Base-by-base conservation (phyloP, 106 monocot genomes). In the Dioscorea alata region DNA sequence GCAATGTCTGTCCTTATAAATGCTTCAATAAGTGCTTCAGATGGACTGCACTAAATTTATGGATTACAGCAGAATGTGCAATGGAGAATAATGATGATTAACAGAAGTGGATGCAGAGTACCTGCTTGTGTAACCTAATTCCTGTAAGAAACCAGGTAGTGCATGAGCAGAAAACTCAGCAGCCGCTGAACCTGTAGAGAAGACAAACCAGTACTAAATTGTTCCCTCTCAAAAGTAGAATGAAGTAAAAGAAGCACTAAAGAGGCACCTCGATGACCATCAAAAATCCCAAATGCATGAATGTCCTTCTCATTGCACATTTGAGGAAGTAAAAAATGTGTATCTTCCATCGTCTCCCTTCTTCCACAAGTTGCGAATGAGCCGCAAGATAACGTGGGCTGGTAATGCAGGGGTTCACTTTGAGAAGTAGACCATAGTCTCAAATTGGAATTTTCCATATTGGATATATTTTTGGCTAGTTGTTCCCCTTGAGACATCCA, bases 311-410 rank as follows among this genome's bases (percentile, higher is more conserved):
- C 72, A 68, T 79, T 75, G 68, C 85, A 83, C 72, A 99, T 72
- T 50, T 79, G 70, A 35, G 99, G 90, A 75, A 85, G 80, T 82
- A 99, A 74, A 76, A 99, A 93, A 64, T 93, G 92, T 67, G 90
- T 80, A 81, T 93, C 99, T 79, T 99, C 99, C 99, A 99, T 99
- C 20, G 69, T 90, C 76, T 92, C 99, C 71, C 93, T 93, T 75
- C 90, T 90, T 23, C 99, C 99, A 70, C 84, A 85, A 33, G 87
- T 84, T 23, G 85, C 80, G 82, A 99, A 99, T 25, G 93, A 99
- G 68, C 99, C 99, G 79, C 83, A 99, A 66, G 87, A 90, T 68
- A 99, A 69, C 33, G 81, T 83, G 62, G 99, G 99, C 69, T 22
- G 49, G 61, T 90, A 99, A 53, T 63, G 50, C 25, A 65, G 65